These are phyloP conservation scores for Dalbergia cochinchinensis DNA, from an alignment of 306 rosid genomes.

Conservation along the genomic window DNA sequence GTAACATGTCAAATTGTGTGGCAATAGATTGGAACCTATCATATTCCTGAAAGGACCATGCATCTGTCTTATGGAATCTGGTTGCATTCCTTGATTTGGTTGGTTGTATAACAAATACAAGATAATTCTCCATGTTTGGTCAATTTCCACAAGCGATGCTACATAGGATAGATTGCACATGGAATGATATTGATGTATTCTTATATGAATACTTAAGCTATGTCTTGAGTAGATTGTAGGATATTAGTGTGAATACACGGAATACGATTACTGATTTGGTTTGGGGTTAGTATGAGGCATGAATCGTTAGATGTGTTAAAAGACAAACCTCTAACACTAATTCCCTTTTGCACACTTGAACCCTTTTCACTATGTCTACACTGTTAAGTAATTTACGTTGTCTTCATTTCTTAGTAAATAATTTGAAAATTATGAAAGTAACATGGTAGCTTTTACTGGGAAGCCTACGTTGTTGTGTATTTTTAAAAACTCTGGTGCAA, in stretches of 20 bases:
- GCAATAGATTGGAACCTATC: not conserved
- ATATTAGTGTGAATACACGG: not conserved
- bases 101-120: not conserved
- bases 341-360: not conserved
- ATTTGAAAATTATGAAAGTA: not conserved
- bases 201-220: not conserved
- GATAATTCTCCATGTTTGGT: not conserved
- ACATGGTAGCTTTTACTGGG: conserved; percentile 6
- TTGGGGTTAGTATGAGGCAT: not conserved
- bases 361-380: not conserved
- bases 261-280: not conserved
- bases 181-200: not conserved
- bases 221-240: not conserved
- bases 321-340: not conserved
- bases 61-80: not conserved
- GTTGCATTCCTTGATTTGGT: conserved; percentile 12
- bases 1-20: conserved; percentile 24
- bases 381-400: not conserved
- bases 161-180: not conserved
- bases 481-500: not conserved
- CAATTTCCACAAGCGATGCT: not conserved
- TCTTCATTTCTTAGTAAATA: not conserved
- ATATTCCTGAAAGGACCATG: not conserved
- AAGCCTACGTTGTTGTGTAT: not conserved
- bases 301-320: not conserved